Base-by-base conservation (phyloP, 306 rosid species). In the Castanospermum australe region DNA sequence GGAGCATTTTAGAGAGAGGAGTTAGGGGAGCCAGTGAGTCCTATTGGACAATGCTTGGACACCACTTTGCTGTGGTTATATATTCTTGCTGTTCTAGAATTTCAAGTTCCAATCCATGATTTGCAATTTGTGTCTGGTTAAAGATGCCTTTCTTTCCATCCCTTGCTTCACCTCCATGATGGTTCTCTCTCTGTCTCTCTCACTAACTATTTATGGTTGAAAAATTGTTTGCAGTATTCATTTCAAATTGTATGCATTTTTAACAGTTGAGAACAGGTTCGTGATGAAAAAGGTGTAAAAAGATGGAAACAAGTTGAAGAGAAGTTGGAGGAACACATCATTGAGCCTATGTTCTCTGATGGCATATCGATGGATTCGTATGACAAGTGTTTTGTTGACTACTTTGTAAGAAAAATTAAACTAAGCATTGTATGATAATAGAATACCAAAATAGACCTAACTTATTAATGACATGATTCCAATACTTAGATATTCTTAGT, bases 61-160 rank as follows among this genome's bases (percentile, higher is more conserved):
- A 79, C 71, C 76, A 33, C 62, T 32, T 59, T 0, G 12, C 2
- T 84, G 2, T 36, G 75, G 10, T 0, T 81, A 0, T 48, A 83
- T 3, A 69, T 81, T 69, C 33, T 87, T 33, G 80, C n/a, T 8
- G 79, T 87, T 74, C 15, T 84, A 21, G 90, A 87, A 69, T 35
- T 20, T 67, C 77, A 87, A 41, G 76, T 80, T 25, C 83, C 88
- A 5, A 78, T 84, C 9, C 36, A 75, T 36, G 57, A 70, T 2
- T 11, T 51, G 32, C 76, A 30, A 21, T 5, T 25, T 57, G 12
- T 74, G 11, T 59, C 9, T 74, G 17, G 5, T 44, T 12, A 35
- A 44, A 59, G 69, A 74, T 59, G 57, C 79, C 2, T 42, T 74
- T 42, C 35, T n/a, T 6, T 25, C 33, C 33, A 74, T 74, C 14